These are phyloP conservation scores for Podila epicladia DNA, from an alignment of 192 early-diverging fungal genomes.

Conservation along the genomic window DNA sequence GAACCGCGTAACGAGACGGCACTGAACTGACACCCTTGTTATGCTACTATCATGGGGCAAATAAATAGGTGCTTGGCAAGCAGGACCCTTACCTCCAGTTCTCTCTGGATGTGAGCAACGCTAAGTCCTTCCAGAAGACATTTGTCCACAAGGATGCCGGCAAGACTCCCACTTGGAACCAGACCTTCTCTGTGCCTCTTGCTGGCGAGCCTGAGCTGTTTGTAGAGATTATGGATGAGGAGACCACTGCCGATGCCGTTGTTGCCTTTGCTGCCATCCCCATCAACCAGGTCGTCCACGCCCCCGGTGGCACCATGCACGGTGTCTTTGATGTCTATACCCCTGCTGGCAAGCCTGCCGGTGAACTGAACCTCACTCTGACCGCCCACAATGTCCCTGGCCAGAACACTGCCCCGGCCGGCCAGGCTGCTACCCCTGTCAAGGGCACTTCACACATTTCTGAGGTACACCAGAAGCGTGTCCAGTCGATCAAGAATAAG, in stretches of 20 bases:
- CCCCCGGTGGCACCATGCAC: constrained; percentile 50
- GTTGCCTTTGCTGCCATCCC: constrained; percentile 62
- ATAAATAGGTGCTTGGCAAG: constrained; percentile 53
- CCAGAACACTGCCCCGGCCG: constrained; percentile 7
- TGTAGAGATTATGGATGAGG: constrained; percentile 61
- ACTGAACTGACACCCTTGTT: constrained; percentile 5
- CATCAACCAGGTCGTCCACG: constrained; percentile 57
- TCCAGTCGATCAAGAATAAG: constrained; percentile 55
- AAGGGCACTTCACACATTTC: constrained; percentile 44
- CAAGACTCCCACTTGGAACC: constrained; percentile 61
- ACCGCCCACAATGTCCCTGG: constrained; percentile 53
- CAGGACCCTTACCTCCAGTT: constrained; percentile 63
- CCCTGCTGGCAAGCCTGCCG: constrained; percentile 50
- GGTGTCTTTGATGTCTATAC: constrained; percentile 55
- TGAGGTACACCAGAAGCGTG: constrained; percentile 52
- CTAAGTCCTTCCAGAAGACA: constrained; percentile 60
- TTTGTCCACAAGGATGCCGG: constrained; percentile 60
- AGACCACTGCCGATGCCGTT: constrained; percentile 45
- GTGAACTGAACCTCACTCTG: constrained; percentile 51
- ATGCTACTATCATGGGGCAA: constrained; percentile 6
- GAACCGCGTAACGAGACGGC: too few relatives aligned
- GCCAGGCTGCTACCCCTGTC: constrained; percentile 15
- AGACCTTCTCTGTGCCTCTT: constrained; percentile 54
- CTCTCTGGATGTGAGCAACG: constrained; percentile 49
- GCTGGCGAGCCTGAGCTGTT: constrained; percentile 53